Evolutionary conservation across 2,329 filamentous ascomycete genomes (phyloP).

Genomic region (Harringtonia lauricola): DNA sequence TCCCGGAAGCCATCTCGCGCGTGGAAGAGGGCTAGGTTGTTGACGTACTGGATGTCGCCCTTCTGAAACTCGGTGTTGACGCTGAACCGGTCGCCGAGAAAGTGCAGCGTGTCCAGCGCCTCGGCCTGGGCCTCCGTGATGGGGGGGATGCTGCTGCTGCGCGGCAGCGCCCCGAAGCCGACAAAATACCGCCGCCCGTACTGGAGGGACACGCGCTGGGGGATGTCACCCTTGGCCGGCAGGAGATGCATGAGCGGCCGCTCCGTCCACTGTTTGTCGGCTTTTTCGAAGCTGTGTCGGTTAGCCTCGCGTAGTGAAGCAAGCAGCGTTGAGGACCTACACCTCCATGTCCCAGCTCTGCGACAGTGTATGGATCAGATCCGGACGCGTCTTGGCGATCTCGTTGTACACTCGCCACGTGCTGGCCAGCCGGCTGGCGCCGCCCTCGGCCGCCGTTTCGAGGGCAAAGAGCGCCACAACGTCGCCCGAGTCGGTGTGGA

Average conservation of each 20-base stretch:
- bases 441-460: conserved; percentile 39
- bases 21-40: conserved; percentile 44
- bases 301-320: not conserved
- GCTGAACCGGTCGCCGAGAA: conserved; percentile 33
- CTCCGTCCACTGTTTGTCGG: conserved; percentile 29
- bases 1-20: conserved; percentile 37
- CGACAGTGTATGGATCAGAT: conserved; percentile 45
- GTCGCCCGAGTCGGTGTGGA: conserved; percentile 51
- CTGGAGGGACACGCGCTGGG: conserved; percentile 47
- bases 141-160: conserved; percentile 42
- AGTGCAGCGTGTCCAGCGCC: conserved; percentile 39
- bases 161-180: conserved; percentile 42
- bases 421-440: conserved; percentile 46
- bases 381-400: conserved; percentile 44
- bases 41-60: conserved; percentile 43
- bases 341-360: conserved; percentile 38
- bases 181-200: conserved; percentile 50
- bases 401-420: conserved; percentile 53
- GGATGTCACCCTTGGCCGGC: conserved; percentile 28
- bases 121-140: conserved; percentile 42
- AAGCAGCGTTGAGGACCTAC: conserved; percentile 24
- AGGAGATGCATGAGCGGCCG: conserved; percentile 47
- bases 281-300: conserved; percentile 36
- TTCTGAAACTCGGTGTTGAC: conserved; percentile 33
- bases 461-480: conserved; percentile 47